Base-by-base conservation (phyloP, 164 flowering plant genomes). In the Paratinospora sagittata region DNA sequence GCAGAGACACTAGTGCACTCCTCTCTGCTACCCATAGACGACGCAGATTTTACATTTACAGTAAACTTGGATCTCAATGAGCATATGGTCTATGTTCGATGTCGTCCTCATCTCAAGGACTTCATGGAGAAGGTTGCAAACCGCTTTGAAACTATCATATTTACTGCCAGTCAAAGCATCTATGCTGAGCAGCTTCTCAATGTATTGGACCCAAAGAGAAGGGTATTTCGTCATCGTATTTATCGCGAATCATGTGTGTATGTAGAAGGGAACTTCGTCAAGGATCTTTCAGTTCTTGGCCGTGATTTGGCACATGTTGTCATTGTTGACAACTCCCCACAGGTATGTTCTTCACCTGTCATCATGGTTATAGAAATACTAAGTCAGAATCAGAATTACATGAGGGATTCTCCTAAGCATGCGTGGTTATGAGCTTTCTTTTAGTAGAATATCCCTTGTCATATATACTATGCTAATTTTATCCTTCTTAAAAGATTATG, bases 1-100 rank as follows among this genome's bases (percentile, higher is more conserved):
- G 79, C 96, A 94, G 98, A 94, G 78, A 94, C 97, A 27, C 72
- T 94, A 71, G 97, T 92, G 77, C 98, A 92, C 75, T 94, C 98
- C 33, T 78, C 87, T 1, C 84, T 92, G 24, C 96, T 88, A 69
- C 90, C 88, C 41, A 88, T 96, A 76, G 84, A 82, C 63, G 88
- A 89, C 84, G 95, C 87, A 60, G 95, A 90, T 82, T 94, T 94
- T 79, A 88, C 91, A 10, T 92, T 94, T 78, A 76, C 85, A 30
- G 97, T 94, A 21, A 84, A 85, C 74, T 87, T 85, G n/a, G n/a
- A n/a, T n/a, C n/a, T n/a, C n/a, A n/a, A n/a, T n/a, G n/a, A n/a
- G n/a, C n/a, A n/a, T n/a, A n/a, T n/a, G n/a, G n/a, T n/a, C n/a
- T n/a, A n/a, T n/a, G n/a, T n/a, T n/a, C n/a, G n/a, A n/a, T n/a